Base-by-base conservation (phyloP, 2,329 filamentous ascomycete species). In the Fusarium lyarnte region DNA sequence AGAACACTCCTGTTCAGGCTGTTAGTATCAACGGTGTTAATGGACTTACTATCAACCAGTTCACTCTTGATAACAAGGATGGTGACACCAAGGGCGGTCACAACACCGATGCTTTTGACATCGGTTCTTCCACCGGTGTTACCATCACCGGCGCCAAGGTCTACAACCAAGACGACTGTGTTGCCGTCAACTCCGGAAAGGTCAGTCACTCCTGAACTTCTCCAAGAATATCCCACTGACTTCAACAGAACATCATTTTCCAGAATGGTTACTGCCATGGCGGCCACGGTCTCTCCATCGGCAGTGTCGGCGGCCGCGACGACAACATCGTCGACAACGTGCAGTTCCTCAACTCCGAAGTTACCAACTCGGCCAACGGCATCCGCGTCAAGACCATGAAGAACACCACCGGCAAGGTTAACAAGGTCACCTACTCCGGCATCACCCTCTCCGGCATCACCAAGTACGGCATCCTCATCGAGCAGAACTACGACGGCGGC, bases 51-150 rank as follows among this genome's bases (percentile, higher is more conserved):
- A 76, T 85, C 2, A 80, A 75, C 38, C 74, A 78, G 57, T 77
- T 85, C 59, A 82, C 76, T 21, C 80, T 85, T 23, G 81, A 85
- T 63, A 82, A 81, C 72, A 77, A 78, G 11, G 79, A 70, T 17
- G 83, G 83, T 35, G 81, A 83, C 63, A 54, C 76, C 6, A 74
- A 73, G 35, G 77, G 77, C 16, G 82, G 79, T 9, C 79, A 87
- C 74, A 91, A 91, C 81, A 90, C 88, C 2, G 89, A 90, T 76
- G 88, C 84, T 6, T 90, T 90, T 72, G 87, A 90, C 63, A 84
- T 90, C 62, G 85, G 87, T 63, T 81, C 78, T 39, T 87, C 84
- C 21, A 81, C 79, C 31, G 83, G 82, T 55, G 82, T 90, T 25
- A 84, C 81, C 41, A 90, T 90, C 52, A 82, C 81, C 19, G 84